Base-by-base conservation (phyloP, 805 yeast genomes). In the Torulaspora maleeae region DNA sequence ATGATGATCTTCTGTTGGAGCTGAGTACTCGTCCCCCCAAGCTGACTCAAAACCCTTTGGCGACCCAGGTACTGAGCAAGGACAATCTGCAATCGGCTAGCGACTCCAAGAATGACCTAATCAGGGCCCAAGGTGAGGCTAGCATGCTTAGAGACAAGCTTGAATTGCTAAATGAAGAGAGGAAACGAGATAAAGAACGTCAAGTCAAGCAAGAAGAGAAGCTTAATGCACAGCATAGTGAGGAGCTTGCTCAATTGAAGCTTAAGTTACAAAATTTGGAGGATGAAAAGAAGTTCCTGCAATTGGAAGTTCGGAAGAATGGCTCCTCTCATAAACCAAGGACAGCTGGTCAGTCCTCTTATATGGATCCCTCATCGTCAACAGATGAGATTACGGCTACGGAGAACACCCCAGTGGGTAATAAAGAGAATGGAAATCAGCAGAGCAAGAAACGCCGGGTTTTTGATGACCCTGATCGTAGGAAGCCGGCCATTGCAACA, bases 51-150 rank as follows among this genome's bases (percentile, higher is more conserved):
- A 32, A 15, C 35, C 22, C 16, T 15, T 32, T 32, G 19, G 35
- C 35, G 11, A 32, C 35, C 6, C 35, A 32, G 35, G 22, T 16
- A 19, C 22, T n/a, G 24, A 32, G 6, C 17, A 16, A 9, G n/a
- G 15, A 32, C 20, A 32, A 11, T 32, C 10, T 15, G 20, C 35
- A 32, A 16, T 5, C n/a, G 17, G 13, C 19, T 32, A 12, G 17
- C 11, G 17, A 9, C 30, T 9, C 40, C 13, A 12, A 32, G 6
- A 57, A 42, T 37, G 67, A 68, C 33, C 51, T 80, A n/a, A 71
- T 69, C 44, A 67, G 73, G 28, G 83, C 86, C 4, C 77, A 77
- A 44, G 97, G 97, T 2, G 96, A 90, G 58, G 80, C 86, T 29
- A 81, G 93, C 11, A 81, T 89, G 28, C 69, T 90, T 13, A 70